phyloP scores from a whole-genome alignment of 2,329 filamentous ascomycete species.

The Aureobasidium namibiae region DNA sequence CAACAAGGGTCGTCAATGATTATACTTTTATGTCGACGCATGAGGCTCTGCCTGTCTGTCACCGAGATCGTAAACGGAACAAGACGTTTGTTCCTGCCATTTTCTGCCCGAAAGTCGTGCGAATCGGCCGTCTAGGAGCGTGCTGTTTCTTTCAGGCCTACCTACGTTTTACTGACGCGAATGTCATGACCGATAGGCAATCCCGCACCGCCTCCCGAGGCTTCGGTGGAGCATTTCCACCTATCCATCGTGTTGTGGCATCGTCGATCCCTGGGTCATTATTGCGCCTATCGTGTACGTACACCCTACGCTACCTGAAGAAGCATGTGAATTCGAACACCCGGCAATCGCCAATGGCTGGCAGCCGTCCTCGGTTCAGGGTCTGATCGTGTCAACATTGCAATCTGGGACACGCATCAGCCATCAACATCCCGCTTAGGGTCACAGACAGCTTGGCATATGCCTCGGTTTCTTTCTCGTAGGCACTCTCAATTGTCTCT shows the following conservation, averaged over 20 bases:
- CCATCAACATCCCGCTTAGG: constrained; percentile 5
- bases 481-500: not conserved
- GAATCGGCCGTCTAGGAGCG: not conserved
- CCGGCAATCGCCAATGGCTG: not conserved
- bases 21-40: not conserved
- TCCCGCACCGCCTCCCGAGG: not conserved
- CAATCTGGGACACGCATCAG: constrained; percentile 5
- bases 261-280: not conserved
- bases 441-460: constrained; percentile 7
- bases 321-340: not conserved
- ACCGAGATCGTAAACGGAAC: not conserved
- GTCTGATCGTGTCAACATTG: constrained; percentile 1
- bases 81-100: not conserved
- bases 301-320: constrained; percentile 5
- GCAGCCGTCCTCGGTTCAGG: not conserved
- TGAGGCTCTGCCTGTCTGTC: not conserved
- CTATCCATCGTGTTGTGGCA: not conserved
- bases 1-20: not conserved
- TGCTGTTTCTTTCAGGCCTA: not conserved
- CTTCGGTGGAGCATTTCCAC: not conserved
- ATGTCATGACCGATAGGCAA: not conserved
- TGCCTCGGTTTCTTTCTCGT: not conserved
- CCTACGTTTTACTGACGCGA: not conserved
- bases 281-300: not conserved
- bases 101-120: not conserved